Conservation (phyloP, 176 grass and related monocot species). For the Triticum urartu region DNA sequence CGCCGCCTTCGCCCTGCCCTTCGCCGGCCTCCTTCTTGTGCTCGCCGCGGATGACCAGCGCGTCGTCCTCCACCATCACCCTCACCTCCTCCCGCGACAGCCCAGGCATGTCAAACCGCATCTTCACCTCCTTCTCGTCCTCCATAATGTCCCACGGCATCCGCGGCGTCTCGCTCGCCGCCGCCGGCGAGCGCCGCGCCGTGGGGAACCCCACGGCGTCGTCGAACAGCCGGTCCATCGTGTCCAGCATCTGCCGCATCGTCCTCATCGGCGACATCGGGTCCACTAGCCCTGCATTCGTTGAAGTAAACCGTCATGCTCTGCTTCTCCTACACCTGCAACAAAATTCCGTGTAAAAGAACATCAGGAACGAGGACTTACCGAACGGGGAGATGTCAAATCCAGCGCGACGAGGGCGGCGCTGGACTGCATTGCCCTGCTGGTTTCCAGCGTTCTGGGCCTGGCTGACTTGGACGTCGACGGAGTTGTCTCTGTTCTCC, state of each 20-base stretch:
- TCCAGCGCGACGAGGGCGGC: slow-evolving; percentile 40
- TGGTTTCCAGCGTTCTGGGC: slow-evolving; percentile 30
- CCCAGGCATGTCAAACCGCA: slow-evolving; percentile 80
- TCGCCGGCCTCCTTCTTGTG: slow-evolving; percentile 42
- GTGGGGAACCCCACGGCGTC: slow-evolving; percentile 51
- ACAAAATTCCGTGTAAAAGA: neutral
- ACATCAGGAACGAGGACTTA: slow-evolving; percentile 12
- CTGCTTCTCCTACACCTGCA: neutral
- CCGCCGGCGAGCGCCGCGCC: slow-evolving; percentile 12
- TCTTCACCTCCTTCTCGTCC: slow-evolving; percentile 75
- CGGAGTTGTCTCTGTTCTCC: slow-evolving; percentile 58
- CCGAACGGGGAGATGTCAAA: slow-evolving; percentile 60
- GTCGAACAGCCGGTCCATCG: slow-evolving; percentile 80
- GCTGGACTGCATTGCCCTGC: slow-evolving; percentile 40
- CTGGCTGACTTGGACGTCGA: slow-evolving; percentile 54
- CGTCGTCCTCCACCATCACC: slow-evolving; percentile 68
- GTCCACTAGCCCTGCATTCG: slow-evolving; percentile 50
- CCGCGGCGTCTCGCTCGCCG: slow-evolving; percentile 31
- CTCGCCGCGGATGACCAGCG: slow-evolving; percentile 64
- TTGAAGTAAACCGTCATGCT: neutral
- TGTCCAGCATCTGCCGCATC: slow-evolving; percentile 88
- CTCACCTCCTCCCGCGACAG: slow-evolving; percentile 70
- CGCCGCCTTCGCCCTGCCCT: neutral
- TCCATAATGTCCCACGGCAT: slow-evolving; percentile 67
- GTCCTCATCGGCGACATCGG: slow-evolving; percentile 78